Evolutionary conservation across 2,329 filamentous ascomycete species (phyloP), one percentile per base, ranked within the genome.

Genomic region (Rhinocladiella mackenziei): DNA sequence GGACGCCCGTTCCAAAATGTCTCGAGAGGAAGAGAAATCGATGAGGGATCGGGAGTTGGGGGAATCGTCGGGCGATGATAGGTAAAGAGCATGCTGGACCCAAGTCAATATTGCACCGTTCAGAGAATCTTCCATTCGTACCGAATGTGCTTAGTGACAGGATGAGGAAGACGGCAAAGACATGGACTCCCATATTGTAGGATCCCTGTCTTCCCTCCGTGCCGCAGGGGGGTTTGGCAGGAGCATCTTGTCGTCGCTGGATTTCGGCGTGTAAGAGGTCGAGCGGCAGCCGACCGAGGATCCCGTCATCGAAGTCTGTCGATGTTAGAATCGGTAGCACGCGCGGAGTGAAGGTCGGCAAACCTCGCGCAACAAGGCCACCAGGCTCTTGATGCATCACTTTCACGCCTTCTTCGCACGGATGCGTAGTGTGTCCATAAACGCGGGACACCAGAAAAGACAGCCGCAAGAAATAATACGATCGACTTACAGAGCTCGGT

Each of bases 1-100:
- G 71, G 14, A 92, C 87, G 47, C 86, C 86, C 1, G 86, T 92
- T 59, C 86, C 84, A 54, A 87, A 84, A 66, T 88, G 84, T 53
- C 84, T 79, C 57, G 80, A 81, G 51, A 81, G 69, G 61, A 84
- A 83, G 51, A 84, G 73, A 56, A 84, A 73, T 15, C 64, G 72
- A 51, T 72, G 73, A 39, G 81, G 80, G 42, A 76, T 75, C 39
- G 71, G 74, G 43, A 80, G 72, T 36, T 73, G 72, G 26, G 75
- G 76, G 26, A 75, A 70, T 52, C 77, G 75, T 40, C 76, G 75
- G 7, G 79, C 82, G 42, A 86, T 65, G 23, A 86, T 67, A 1
- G 83, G 83, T 40, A 86, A 80, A 3, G 75, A 80, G 60, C 81
- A 84, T 20, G 80, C 80, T 77, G 63, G 72, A 15, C 10, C 40